Base-by-base conservation (phyloP, 2,329 filamentous ascomycete genomes). In the Ceratocystiopsis brevicomis region DNA sequence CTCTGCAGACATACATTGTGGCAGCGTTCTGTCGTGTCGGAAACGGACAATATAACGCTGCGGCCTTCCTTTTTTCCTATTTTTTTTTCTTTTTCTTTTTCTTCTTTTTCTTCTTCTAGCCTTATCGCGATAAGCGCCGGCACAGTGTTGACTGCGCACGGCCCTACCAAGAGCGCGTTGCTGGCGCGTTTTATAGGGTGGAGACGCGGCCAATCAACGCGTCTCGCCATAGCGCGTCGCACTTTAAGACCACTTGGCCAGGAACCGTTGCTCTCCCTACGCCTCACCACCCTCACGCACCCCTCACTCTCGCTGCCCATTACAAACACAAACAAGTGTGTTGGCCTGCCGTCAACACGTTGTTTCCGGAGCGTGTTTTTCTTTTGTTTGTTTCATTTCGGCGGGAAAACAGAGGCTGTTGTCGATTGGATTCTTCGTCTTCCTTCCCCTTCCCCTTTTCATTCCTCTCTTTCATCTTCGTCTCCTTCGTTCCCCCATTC, bases 1-100 rank as follows among this genome's bases (percentile, higher is more conserved):
- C 53, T 48, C 55, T 53, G 45, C 62, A 65, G 42, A 59, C 53
- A 44, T 59, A 60, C 63, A 66, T 66, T 5, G 17, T 37, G 14
- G 6, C 13, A 30, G 32, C 11, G 15, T 34, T 15, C 17, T 21
- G n/a, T 16, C 38, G 4, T 5, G n/a, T n/a, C n/a, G n/a, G n/a
- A n/a, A n/a, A n/a, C n/a, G n/a, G n/a, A n/a, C n/a, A n/a, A n/a
- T n/a, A n/a, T n/a, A n/a, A n/a, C n/a, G n/a, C n/a, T n/a, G n/a
- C n/a, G n/a, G n/a, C n/a, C n/a, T n/a, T n/a, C n/a, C n/a, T n/a
- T n/a, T n/a, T n/a, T n/a, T n/a, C n/a, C 25, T 30, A 30, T 30
- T 30, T 30, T 17, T 25, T 39, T 37, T 19, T 25, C 18, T 32
- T 30, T 37, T 39, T 44, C 42, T 30, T 30, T 30, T 30, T 30